These are phyloP conservation scores for Mycena galopus DNA, from an alignment of 768 basidiomycete genomes.

Conservation along the genomic window DNA sequence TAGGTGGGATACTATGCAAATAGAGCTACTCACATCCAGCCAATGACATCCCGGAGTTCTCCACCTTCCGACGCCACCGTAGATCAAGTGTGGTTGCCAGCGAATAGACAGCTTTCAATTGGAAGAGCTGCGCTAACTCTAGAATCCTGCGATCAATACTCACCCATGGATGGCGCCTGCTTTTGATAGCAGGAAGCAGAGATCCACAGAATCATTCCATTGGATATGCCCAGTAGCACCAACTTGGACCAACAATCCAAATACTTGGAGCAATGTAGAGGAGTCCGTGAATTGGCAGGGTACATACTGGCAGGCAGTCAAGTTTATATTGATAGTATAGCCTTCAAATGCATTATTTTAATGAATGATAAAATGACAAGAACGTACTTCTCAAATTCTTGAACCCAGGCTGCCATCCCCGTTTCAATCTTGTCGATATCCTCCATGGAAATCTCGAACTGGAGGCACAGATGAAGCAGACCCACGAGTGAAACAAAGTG, in stretches of 20 bases:
- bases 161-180: slow-evolving; percentile 35
- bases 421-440: slow-evolving; percentile 39
- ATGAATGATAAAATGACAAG: background rate
- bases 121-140: slow-evolving; percentile 19
- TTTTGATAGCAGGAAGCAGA: slow-evolving; percentile 33
- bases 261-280: slow-evolving; percentile 30
- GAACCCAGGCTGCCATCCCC: slow-evolving; percentile 47
- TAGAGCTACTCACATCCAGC: background rate
- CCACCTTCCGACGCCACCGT: background rate
- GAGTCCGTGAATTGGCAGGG: slow-evolving; percentile 46
- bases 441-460: slow-evolving; percentile 39
- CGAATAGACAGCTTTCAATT: slow-evolving; percentile 6
- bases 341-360: slow-evolving; percentile 3
- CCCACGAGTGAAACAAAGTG: background rate
- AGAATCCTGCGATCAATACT: slow-evolving; percentile 30
- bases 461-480: slow-evolving; percentile 47
- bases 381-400: background rate
- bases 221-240: slow-evolving; percentile 42
- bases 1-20: background rate
- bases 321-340: slow-evolving; percentile 46
- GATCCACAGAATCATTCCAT: slow-evolving; percentile 44
- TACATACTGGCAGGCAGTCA: slow-evolving; percentile 42
- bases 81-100: background rate
- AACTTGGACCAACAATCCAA: slow-evolving; percentile 34
- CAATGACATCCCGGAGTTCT: background rate